Conservation (phyloP, 2,329 filamentous ascomycete species). For the Scytalidium sp. region DNA sequence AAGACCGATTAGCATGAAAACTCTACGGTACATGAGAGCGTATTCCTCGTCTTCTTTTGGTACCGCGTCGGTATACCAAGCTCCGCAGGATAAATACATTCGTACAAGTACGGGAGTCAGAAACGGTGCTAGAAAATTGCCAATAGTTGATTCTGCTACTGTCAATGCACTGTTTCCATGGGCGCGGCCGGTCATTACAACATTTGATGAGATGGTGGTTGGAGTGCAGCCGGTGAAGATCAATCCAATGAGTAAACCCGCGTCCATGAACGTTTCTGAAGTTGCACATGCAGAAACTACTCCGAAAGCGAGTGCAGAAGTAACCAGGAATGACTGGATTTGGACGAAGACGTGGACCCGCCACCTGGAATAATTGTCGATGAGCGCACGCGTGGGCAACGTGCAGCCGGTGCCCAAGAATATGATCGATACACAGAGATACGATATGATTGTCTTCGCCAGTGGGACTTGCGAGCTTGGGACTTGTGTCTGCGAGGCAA, state of each 20-base stretch:
- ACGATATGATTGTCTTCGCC: too few relatives aligned
- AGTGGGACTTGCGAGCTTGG: too few relatives aligned
- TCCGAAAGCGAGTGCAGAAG: slow-evolving; percentile 59
- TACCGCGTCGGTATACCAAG: too few relatives aligned
- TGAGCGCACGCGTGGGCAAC: slow-evolving; percentile 30
- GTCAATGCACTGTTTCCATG: slow-evolving; percentile 65
- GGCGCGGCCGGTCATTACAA: slow-evolving; percentile 69
- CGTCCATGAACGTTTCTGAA: too few relatives aligned
- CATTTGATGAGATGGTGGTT: slow-evolving; percentile 71
- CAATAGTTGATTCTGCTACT: slow-evolving; percentile 67
- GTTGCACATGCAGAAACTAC: slow-evolving; percentile 35
- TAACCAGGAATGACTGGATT: slow-evolving; percentile 62
- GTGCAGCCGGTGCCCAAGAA: slow-evolving; percentile 42
- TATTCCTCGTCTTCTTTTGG: too few relatives aligned
- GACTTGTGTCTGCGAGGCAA: too few relatives aligned
- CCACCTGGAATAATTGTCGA: slow-evolving; percentile 48
- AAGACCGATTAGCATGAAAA: too few relatives aligned
- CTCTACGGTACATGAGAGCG: too few relatives aligned
- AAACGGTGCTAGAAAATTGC: slow-evolving; percentile 68
- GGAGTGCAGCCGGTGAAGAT: slow-evolving; percentile 41
- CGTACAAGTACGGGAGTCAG: slow-evolving; percentile 56
- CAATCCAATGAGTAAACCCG: too few relatives aligned
- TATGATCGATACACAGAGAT: too few relatives aligned
- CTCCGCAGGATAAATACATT: too few relatives aligned
- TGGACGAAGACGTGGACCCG: slow-evolving; percentile 67